A percentile compares a stretch with the other conserved stretches of the same genome.
These are phyloP conservation scores for Mortierella sp. DNA, from an alignment of 371 early-diverging fungal species.

Conservation along the genomic window DNA sequence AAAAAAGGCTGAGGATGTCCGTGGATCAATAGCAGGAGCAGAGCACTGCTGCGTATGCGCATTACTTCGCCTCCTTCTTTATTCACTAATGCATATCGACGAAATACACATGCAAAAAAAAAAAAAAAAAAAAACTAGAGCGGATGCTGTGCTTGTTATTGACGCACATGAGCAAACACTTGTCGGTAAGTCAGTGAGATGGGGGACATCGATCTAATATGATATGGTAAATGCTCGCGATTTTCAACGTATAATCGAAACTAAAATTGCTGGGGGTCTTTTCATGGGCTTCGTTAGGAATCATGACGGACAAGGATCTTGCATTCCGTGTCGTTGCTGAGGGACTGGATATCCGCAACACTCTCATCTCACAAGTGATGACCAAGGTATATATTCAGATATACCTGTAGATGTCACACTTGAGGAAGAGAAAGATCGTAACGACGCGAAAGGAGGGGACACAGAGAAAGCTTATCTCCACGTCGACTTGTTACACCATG, in stretches of 20 bases:
- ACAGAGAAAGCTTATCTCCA: neutral
- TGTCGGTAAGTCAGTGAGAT: slow-evolving; percentile 30
- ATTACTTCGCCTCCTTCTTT: too few relatives aligned
- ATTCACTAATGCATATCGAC: too few relatives aligned
- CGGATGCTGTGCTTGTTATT: slow-evolving; percentile 83
- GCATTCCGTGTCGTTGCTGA: slow-evolving; percentile 89
- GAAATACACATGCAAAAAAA: too few relatives aligned
- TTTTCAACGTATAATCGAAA: too few relatives aligned
- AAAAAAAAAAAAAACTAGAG: too few relatives aligned
- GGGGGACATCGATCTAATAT: neutral
- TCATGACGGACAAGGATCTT: slow-evolving; percentile 83
- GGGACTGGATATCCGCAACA: slow-evolving; percentile 75
- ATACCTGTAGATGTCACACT: too few relatives aligned
- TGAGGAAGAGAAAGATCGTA: neutral
- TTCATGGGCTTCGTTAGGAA: slow-evolving; percentile 67
- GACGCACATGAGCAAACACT: slow-evolving; percentile 72
- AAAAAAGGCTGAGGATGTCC: neutral
- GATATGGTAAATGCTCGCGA: too few relatives aligned
- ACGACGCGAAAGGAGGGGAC: too few relatives aligned
- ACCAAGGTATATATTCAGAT: slow-evolving; percentile 60
- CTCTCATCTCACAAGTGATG: slow-evolving; percentile 79
- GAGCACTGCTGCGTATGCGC: too few relatives aligned
- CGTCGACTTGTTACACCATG: neutral
- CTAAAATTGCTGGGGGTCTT: too few relatives aligned
- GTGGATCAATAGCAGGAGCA: slow-evolving; percentile 57